A percentile compares a stretch with the other conserved stretches of the same genome.
Evolutionary conservation across 1,139 yeast species (phyloP).

Genomic region (Sugiyamaella neomexicana): DNA sequence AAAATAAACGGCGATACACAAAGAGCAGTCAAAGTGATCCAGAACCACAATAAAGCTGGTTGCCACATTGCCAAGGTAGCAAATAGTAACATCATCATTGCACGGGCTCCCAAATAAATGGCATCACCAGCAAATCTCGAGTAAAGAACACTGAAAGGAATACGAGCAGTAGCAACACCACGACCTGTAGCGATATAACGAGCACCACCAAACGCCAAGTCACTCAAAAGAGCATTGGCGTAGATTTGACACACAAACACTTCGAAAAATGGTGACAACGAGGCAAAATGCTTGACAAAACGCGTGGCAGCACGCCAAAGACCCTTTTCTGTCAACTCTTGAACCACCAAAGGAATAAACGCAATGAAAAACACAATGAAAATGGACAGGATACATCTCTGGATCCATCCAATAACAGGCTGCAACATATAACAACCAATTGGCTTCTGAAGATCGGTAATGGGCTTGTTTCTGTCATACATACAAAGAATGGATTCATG

Average conservation of each 20-base stretch:
- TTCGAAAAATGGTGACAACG: conserved; percentile 95
- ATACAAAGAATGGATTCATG: conserved; percentile 86
- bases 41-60: conserved; percentile 96
- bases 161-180: conserved; percentile 98
- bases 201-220: conserved; percentile 98
- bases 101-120: conserved; percentile 93
- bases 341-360: conserved; percentile 92
- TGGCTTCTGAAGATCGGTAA: conserved; percentile 82
- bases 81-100: conserved; percentile 81
- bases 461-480: conserved; percentile 80
- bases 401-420: conserved; percentile 94
- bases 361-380: conserved; percentile 98
- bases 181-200: conserved; percentile 98
- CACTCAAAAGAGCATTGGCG: conserved; percentile 86
- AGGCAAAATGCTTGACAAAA: conserved; percentile 82
- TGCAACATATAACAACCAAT: conserved; percentile 89
- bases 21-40: conserved; percentile 91
- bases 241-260: conserved; percentile 98
- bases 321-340: conserved; percentile 97
- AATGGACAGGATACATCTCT: conserved; percentile 95
- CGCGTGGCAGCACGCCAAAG: conserved; percentile 93
- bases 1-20: conserved; percentile 91
- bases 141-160: conserved; percentile 92
- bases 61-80: conserved; percentile 97
- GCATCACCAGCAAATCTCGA: conserved; percentile 98